A percentile compares a stretch with the other conserved stretches of the same genome.
These are phyloP conservation scores for Gossypium australe DNA, from an alignment of 345 rosid species.

Conservation along the genomic window DNA sequence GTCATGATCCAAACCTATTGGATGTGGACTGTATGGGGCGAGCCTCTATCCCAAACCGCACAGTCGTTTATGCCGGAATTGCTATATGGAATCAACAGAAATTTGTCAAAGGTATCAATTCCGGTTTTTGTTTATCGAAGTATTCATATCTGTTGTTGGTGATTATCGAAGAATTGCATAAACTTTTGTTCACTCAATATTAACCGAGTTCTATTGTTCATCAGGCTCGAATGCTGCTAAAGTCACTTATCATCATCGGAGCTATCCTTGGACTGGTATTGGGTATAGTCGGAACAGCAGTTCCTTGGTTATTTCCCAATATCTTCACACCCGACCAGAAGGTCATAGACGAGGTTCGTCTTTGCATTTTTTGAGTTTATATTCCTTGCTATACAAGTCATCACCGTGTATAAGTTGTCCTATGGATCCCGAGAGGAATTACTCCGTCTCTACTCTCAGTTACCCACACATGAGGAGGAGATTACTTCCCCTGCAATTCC, in stretches of 20 bases:
- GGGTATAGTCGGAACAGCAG: slow-evolving; percentile 51
- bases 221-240: slow-evolving; percentile 71
- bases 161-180: background rate
- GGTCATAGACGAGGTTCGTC: slow-evolving; percentile 54
- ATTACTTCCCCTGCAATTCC: background rate
- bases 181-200: background rate
- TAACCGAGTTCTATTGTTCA: background rate
- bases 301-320: slow-evolving; percentile 69
- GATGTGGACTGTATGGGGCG: slow-evolving; percentile 73
- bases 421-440: background rate
- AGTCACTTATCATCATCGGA: slow-evolving; percentile 68
- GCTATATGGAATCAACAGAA: slow-evolving; percentile 54
- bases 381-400: background rate
- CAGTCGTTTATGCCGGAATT: slow-evolving; percentile 91
- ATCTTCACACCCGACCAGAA: slow-evolving; percentile 59
- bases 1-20: slow-evolving; percentile 64
- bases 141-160: background rate
- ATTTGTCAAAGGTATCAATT: slow-evolving; percentile 48
- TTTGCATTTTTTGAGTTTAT: background rate
- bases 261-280: slow-evolving; percentile 48
- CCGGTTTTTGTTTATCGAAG: background rate
- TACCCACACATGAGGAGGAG: background rate
- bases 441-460: background rate
- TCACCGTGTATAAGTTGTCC: background rate
- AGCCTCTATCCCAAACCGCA: slow-evolving; percentile 88